Conservation (phyloP, 306 rosid species). For the Canavalia gladiata region DNA sequence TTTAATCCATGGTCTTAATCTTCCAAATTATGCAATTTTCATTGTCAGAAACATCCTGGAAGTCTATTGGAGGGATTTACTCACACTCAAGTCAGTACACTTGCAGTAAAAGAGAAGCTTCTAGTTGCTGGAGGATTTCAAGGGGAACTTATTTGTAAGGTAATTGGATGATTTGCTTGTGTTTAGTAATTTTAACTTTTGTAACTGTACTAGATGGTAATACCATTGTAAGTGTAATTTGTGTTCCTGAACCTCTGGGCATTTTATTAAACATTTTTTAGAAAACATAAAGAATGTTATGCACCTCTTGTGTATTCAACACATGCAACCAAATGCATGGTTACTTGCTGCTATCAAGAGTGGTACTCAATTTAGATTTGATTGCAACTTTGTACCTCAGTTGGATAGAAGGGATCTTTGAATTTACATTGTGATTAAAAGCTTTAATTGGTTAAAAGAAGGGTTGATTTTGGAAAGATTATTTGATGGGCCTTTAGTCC, state of each 20-base stretch:
- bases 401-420: too few relatives aligned
- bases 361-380: too few relatives aligned
- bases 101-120: constrained; percentile 81
- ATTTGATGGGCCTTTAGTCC: too few relatives aligned
- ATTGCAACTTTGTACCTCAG: too few relatives aligned
- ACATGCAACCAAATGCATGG: too few relatives aligned
- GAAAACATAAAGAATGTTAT: not conserved
- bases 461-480: too few relatives aligned
- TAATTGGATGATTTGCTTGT: constrained; percentile 40
- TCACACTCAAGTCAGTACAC: constrained; percentile 82
- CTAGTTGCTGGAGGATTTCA: constrained; percentile 90
- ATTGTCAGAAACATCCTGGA: constrained; percentile 78
- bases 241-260: constrained; percentile 6
- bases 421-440: too few relatives aligned
- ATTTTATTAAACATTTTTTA: not conserved
- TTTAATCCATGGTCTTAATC: constrained; percentile 15
- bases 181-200: constrained; percentile 13
- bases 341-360: too few relatives aligned
- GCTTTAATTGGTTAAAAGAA: too few relatives aligned
- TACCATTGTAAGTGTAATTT: not conserved
- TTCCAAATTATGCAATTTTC: constrained; percentile 17
- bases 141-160: constrained; percentile 95
- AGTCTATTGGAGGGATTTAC: constrained; percentile 82
- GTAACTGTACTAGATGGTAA: constrained; percentile 1
- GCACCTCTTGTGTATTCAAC: not conserved